phyloP scores from a whole-genome alignment of 1,139 yeast genomes.

The Geotrichum carabidarum region DNA sequence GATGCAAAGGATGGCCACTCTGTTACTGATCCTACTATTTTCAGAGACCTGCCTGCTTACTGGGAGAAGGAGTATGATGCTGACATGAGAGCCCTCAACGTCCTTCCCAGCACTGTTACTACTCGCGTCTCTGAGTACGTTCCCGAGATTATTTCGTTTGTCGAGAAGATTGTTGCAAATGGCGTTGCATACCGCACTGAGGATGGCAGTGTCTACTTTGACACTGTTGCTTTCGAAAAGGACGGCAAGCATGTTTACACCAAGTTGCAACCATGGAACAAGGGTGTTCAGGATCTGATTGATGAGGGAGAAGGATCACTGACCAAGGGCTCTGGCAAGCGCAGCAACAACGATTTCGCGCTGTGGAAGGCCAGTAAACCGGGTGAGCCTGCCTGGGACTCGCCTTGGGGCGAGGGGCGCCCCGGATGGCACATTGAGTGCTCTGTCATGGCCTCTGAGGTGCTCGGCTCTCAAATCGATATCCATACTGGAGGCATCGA shows the following conservation, averaged over 20 bases:
- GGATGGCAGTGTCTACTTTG: constrained; percentile 89
- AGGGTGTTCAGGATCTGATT: constrained; percentile 77
- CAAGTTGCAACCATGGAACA: constrained; percentile 96
- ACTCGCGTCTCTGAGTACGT: constrained; percentile 97
- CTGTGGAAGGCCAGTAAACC: constrained; percentile 95
- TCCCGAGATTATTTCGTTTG: constrained; percentile 82
- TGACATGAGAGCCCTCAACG: constrained; percentile 83
- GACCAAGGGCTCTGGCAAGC: constrained; percentile 52
- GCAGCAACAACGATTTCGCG: constrained; percentile 82
- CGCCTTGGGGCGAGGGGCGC: constrained; percentile 96
- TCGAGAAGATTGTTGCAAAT: constrained; percentile 63
- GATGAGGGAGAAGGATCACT: constrained; percentile 96
- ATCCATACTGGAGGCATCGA: constrained; percentile 97
- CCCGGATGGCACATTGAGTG: constrained; percentile 99
- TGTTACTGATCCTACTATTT: constrained; percentile 79
- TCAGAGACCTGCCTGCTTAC: constrained; percentile 73
- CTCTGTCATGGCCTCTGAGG: constrained; percentile 95
- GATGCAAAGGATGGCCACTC: constrained; percentile 69
- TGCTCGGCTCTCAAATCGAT: constrained; percentile 78
- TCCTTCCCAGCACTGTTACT: constrained; percentile 74
- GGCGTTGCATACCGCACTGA: constrained; percentile 86
- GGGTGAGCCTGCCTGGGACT: constrained; percentile 94
- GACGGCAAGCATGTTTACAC: constrained; percentile 73
- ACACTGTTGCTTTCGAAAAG: constrained; percentile 74
- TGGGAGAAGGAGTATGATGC: constrained; percentile 84